Conservation (phyloP, 2,329 filamentous ascomycete genomes). For the Pseudocercospora fijiensis region DNA sequence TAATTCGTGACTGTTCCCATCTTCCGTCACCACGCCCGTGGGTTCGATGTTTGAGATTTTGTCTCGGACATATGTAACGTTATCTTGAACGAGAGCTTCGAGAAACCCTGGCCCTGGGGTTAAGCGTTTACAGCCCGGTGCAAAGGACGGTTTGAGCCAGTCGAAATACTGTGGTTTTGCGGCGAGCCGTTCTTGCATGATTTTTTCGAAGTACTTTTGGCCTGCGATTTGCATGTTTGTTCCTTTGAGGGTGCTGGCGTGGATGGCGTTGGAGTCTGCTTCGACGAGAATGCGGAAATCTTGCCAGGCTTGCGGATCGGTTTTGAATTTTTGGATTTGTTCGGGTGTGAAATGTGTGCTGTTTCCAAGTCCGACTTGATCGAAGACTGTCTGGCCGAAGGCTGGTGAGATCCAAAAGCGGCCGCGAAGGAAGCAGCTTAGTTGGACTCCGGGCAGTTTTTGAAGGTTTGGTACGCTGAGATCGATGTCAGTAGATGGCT, state of each 20-base stretch:
- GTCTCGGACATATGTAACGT: conserved; percentile 48
- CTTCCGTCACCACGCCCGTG: conserved; percentile 43
- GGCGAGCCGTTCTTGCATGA: conserved; percentile 43
- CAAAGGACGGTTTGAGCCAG: conserved; percentile 44
- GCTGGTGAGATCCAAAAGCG: conserved; percentile 64
- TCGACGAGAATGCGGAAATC: conserved; percentile 44
- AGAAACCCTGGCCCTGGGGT: conserved; percentile 55
- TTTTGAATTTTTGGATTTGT: conserved; percentile 57
- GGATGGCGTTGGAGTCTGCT: conserved; percentile 60
- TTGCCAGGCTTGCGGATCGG: conserved; percentile 61
- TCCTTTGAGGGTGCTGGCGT: conserved; percentile 42
- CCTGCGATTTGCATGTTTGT: conserved; percentile 41
- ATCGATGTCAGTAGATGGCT: background rate
- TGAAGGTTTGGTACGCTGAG: conserved; percentile 40
- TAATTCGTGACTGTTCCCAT: conserved; percentile 39
- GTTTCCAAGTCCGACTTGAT: conserved; percentile 42
- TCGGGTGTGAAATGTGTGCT: conserved; percentile 55
- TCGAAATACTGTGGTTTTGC: conserved; percentile 44
- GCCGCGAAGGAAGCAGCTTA: conserved; percentile 64
- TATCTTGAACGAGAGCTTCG: conserved; percentile 49
- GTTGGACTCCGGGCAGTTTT: conserved; percentile 37
- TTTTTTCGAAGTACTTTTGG: conserved; percentile 41
- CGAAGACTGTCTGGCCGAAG: conserved; percentile 43
- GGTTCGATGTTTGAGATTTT: conserved; percentile 42
- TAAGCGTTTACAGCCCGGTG: conserved; percentile 48